Evolutionary conservation across 1,284 basidiomycete genomes (phyloP), one percentile per base, ranked within the genome.

Genomic region (Sparassis latifolia): DNA sequence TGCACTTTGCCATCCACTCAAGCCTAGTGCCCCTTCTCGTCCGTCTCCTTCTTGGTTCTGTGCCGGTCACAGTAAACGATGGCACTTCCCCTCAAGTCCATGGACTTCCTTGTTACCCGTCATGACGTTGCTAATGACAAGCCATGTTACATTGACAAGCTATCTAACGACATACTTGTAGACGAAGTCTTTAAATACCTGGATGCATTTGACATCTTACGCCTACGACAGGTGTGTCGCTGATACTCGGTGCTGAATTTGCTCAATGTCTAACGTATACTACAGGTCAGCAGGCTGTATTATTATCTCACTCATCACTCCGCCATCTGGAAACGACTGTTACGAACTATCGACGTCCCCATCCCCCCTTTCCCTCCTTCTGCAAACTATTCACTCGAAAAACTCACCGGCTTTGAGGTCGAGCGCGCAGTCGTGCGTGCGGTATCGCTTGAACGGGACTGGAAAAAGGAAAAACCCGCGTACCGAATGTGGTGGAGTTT

Each of bases 341-440:
- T 88, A 46, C 65, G 67, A 38, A 64, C 68, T 10, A 68, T 84
- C 52, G 69, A 69, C 37, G 69, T 82, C 27, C 79, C 77, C 7
- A 65, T 84, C n/a, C 79, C 84, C 4, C 80, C 81, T 2, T 65
- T 84, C 3, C 82, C 84, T 2, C 84, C 83, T 0, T 80, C 79
- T 0, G 68, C 73, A 47, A 72, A 74, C 10, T 78, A 80, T 53
- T 66, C 66, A 31, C 59, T 72, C 12, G 58, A 62, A 5, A 62
- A 66, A 45, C 61, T 75, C 32, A 77, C 74, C 3, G 76, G 77
- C 42, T 71, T 78, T 38, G 84, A 87, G 55, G 73, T 77, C 10
- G 85, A 89, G 59, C 74, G 78, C 42, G 62, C 86, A 31, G 77
- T 89, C 42, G 72, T 74, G 2, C 77, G 81, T 27, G 78, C 83